Conservation (phyloP, 352 stramenopile species). For the Globisporangium irregulare region DNA sequence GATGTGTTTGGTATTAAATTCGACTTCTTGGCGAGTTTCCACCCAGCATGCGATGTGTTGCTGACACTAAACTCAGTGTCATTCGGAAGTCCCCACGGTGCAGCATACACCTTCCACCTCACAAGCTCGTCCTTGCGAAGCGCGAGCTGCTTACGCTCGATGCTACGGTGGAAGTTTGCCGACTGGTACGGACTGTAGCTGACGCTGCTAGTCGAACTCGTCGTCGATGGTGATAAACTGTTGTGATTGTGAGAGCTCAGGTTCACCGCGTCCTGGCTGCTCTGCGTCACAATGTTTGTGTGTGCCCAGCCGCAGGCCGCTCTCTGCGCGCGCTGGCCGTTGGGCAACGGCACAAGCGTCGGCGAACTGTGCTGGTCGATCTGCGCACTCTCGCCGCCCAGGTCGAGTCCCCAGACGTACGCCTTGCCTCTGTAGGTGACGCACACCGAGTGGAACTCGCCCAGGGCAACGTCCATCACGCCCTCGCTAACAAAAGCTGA, state of each 20-base stretch:
- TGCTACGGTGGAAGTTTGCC: conserved; percentile 12
- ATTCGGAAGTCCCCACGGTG: conserved; percentile 3
- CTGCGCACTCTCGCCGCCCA: conserved; percentile 39
- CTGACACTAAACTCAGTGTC: not conserved
- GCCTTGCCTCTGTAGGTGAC: conserved; percentile 41
- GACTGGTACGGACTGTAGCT: not conserved
- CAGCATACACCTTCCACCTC: conserved; percentile 7
- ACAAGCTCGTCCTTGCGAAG: conserved; percentile 9
- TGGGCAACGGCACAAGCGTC: conserved; percentile 27
- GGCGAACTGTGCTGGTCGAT: conserved; percentile 36
- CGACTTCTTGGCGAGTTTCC: not conserved
- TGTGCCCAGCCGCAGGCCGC: conserved; percentile 67
- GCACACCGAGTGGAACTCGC: conserved; percentile 73
- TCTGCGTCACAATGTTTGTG: conserved; percentile 57
- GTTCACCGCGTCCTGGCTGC: not conserved
- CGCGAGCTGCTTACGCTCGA: conserved; percentile 15
- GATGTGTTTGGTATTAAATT: not conserved
- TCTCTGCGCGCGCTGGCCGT: conserved; percentile 36
- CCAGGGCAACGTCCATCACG: conserved; percentile 53
- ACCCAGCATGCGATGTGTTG: not conserved
- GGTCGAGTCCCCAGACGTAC: conserved; percentile 63
- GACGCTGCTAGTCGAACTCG: not conserved
- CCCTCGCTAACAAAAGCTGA: conserved; percentile 40
- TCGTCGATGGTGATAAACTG: not conserved
- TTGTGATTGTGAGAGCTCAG: not conserved